These are phyloP conservation scores for Arthrinium phaeospermum DNA, from an alignment of 2,329 filamentous ascomycete genomes.

Conservation along the genomic window DNA sequence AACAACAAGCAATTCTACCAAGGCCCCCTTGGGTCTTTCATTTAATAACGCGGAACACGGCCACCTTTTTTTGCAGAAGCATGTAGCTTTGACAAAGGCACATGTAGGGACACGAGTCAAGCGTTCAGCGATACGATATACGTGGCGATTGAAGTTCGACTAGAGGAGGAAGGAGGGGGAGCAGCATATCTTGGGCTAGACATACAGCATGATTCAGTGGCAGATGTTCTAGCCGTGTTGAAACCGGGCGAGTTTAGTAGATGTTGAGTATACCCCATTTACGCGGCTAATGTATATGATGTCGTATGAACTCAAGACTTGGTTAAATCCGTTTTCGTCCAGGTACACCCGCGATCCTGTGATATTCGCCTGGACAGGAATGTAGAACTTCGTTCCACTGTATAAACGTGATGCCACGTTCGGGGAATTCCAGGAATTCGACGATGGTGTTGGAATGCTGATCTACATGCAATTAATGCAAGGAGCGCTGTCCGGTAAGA, in stretches of 20 bases:
- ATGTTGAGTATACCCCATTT: slow-evolving; percentile 40
- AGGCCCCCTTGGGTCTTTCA: not conserved
- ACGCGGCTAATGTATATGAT: slow-evolving; percentile 41
- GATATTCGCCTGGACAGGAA: not conserved
- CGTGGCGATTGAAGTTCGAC: slow-evolving; percentile 27
- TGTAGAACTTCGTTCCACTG: not conserved
- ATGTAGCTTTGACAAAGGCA: not conserved
- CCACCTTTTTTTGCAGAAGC: not conserved
- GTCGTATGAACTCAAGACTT: slow-evolving; percentile 35
- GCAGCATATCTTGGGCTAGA: slow-evolving; percentile 29
- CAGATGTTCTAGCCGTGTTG: not conserved
- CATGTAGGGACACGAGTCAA: slow-evolving; percentile 1
- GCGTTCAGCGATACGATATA: slow-evolving; percentile 27
- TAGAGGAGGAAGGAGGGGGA: slow-evolving; percentile 16
- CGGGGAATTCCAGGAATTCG: not conserved
- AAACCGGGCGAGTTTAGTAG: slow-evolving; percentile 20
- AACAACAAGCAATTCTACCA: not conserved
- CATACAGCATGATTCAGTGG: slow-evolving; percentile 21
- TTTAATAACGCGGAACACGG: slow-evolving; percentile 11
- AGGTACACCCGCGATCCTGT: not conserved
- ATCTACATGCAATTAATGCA: not conserved
- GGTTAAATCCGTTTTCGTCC: slow-evolving; percentile 23
- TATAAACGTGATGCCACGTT: not conserved
- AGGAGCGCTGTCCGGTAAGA: not conserved
- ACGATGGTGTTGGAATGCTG: not conserved